These are phyloP conservation scores for Penicillium egyptiacum DNA, from an alignment of 495 filamentous ascomycete genomes.

Conservation along the genomic window DNA sequence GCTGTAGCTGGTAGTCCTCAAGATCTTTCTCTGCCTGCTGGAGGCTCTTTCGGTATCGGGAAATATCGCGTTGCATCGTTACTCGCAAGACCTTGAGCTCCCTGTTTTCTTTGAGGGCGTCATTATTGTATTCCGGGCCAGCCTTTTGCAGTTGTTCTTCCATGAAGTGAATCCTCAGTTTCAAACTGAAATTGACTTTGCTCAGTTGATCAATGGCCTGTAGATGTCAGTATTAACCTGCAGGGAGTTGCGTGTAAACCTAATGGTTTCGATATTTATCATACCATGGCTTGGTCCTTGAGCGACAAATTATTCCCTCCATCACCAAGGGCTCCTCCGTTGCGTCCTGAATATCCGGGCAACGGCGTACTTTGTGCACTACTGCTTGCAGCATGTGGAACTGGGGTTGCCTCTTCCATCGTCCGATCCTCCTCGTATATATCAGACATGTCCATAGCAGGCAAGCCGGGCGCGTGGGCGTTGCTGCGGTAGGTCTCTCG, in stretches of 20 bases:
- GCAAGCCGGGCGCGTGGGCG: slow-evolving; percentile 64
- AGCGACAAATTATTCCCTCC: slow-evolving; percentile 83
- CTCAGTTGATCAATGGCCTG: slow-evolving; percentile 89
- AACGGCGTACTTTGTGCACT: slow-evolving; percentile 80
- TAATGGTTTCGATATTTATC: slow-evolving; percentile 10
- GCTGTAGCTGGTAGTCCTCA: slow-evolving; percentile 72
- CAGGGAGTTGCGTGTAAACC: not conserved
- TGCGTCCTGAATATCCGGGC: slow-evolving; percentile 60
- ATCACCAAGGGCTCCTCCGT: slow-evolving; percentile 63
- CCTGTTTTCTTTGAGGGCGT: slow-evolving; percentile 87
- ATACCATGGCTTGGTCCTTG: slow-evolving; percentile 88
- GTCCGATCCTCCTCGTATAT: slow-evolving; percentile 66
- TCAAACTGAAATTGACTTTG: slow-evolving; percentile 93
- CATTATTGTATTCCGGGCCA: slow-evolving; percentile 83
- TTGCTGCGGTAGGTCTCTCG: slow-evolving; percentile 59
- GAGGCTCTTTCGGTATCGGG: slow-evolving; percentile 77
- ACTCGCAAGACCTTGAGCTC: slow-evolving; percentile 89
- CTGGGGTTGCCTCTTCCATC: slow-evolving; percentile 58
- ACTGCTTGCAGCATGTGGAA: slow-evolving; percentile 72
- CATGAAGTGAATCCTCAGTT: slow-evolving; percentile 94
- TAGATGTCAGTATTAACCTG: slow-evolving; percentile 18
- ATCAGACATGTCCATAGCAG: slow-evolving; percentile 57
- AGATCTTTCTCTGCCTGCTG: slow-evolving; percentile 75
- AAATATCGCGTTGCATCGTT: slow-evolving; percentile 82
- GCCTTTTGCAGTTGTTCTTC: slow-evolving; percentile 82